Evolutionary conservation across 768 basidiomycete species (phyloP).

Genomic region (Mycena maculata): DNA sequence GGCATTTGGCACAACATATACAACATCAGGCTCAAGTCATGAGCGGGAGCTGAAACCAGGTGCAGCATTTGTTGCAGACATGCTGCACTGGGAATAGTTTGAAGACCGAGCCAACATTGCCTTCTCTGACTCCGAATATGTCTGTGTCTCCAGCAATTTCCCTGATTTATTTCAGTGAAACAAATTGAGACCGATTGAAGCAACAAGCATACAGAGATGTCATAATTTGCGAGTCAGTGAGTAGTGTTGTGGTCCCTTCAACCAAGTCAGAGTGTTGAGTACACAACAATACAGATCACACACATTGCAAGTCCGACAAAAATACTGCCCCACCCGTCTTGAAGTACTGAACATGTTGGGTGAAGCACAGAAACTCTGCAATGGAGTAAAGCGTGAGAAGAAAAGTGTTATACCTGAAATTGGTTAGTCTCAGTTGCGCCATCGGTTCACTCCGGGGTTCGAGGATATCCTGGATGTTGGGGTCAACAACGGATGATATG

Average conservation of each 20-base stretch:
- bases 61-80: slow-evolving; percentile 14
- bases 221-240: slow-evolving; percentile 19
- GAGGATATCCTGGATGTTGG: slow-evolving; percentile 3
- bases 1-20: too few species aligned
- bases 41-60: slow-evolving; percentile 9
- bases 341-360: slow-evolving; percentile 42
- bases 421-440: too few species aligned
- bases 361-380: slow-evolving; percentile 39
- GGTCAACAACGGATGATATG: slow-evolving; percentile 4
- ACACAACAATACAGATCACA: background rate
- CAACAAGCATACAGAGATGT: slow-evolving; percentile 1
- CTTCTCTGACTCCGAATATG: slow-evolving; percentile 12
- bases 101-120: slow-evolving; percentile 6
- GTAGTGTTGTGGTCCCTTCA: background rate
- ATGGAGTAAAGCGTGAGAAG: slow-evolving; percentile 11
- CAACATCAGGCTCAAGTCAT: too few species aligned
- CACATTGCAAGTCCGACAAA: slow-evolving; percentile 45
- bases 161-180: background rate
- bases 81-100: too few species aligned
- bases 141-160: background rate
- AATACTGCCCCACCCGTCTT: slow-evolving; percentile 38
- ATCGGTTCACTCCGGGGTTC: too few species aligned
- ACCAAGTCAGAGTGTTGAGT: background rate
- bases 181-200: background rate
- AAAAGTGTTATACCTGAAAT: too few species aligned